phyloP scores from a whole-genome alignment of 164 flowering plant genomes.

The Macadamia integrifolia region DNA sequence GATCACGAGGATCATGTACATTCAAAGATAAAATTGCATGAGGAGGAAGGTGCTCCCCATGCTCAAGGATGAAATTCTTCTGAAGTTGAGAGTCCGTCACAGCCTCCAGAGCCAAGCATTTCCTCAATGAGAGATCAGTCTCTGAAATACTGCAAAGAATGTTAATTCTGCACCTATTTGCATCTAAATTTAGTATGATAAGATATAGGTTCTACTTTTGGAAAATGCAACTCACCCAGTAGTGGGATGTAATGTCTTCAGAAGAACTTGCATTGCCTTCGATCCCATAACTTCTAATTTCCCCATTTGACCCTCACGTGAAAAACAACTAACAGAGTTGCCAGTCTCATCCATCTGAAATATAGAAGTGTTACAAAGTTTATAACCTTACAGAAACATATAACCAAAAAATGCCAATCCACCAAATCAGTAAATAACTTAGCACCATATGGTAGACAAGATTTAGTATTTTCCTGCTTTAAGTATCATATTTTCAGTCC shows the following conservation, averaged over 20 bases:
- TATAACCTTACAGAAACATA: background rate
- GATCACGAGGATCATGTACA: slow-evolving; percentile 68
- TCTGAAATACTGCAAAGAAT: slow-evolving; percentile 30
- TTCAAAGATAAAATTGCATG: slow-evolving; percentile 47
- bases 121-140: slow-evolving; percentile 21
- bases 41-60: slow-evolving; percentile 40
- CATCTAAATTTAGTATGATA: background rate
- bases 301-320: slow-evolving; percentile 70
- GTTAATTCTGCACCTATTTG: slow-evolving; percentile 3
- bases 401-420: background rate
- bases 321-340: slow-evolving; percentile 37
- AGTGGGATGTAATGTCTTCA: slow-evolving; percentile 49
- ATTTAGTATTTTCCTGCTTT: background rate
- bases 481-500: background rate
- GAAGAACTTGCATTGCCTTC: slow-evolving; percentile 56
- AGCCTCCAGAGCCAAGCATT: slow-evolving; percentile 24
- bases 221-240: slow-evolving; percentile 38
- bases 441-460: too few relatives aligned
- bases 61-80: slow-evolving; percentile 24
- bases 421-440: too few relatives aligned
- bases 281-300: slow-evolving; percentile 69
- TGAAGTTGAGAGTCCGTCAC: slow-evolving; percentile 12
- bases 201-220: background rate
- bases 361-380: background rate
- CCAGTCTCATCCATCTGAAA: slow-evolving; percentile 50